Evolutionary conservation across 176 grass and related monocot genomes (phyloP).

Genomic region (Lolium multiflorum): DNA sequence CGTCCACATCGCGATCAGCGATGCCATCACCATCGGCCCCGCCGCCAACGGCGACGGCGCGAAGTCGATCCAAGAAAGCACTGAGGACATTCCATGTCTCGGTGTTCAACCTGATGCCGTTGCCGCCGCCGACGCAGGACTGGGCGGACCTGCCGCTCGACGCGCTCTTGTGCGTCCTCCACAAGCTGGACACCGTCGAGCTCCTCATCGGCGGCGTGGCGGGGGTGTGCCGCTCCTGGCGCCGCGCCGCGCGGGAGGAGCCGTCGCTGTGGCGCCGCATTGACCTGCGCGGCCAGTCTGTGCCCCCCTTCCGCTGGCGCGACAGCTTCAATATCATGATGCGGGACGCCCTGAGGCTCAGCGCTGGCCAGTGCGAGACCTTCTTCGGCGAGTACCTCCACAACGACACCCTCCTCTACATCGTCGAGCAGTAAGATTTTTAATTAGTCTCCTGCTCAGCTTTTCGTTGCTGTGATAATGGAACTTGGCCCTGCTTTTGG

Average conservation of each 20-base stretch:
- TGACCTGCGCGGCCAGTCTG: background rate
- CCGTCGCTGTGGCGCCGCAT: conserved; percentile 39
- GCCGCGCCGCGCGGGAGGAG: conserved; percentile 17
- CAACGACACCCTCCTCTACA: background rate
- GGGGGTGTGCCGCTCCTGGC: background rate
- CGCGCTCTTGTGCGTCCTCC: background rate
- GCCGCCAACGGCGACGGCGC: background rate
- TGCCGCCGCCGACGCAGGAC: background rate
- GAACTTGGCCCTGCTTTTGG: background rate
- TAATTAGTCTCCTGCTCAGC: background rate
- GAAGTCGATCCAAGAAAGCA: background rate
- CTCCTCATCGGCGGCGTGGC: background rate
- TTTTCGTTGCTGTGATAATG: background rate
- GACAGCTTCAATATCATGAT: background rate
- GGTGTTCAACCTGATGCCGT: background rate
- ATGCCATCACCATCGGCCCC: background rate
- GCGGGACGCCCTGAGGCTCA: background rate
- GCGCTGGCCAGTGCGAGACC: conserved; percentile 14
- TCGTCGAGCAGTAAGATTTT: background rate
- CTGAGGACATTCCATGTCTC: background rate
- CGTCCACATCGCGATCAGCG: background rate
- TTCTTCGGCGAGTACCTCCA: background rate
- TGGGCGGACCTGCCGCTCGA: background rate
- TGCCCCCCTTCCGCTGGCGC: background rate
- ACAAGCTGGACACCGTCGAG: background rate